Percentiles rank a stretch among this genome's conserved stretches.
Evolutionary conservation across 441 rosid genomes (phyloP).

Genomic region (Euphorbia schlechtendalii): DNA sequence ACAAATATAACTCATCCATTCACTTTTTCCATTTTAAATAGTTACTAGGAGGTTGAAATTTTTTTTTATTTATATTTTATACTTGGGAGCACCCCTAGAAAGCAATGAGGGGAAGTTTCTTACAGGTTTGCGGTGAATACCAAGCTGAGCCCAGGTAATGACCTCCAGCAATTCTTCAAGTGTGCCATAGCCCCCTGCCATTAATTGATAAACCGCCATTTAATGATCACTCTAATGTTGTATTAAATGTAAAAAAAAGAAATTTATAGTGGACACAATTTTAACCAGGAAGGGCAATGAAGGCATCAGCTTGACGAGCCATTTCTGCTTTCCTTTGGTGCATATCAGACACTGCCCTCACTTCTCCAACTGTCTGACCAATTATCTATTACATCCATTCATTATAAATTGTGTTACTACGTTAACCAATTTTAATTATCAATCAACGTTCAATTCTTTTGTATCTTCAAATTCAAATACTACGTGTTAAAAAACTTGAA

Average conservation of each 20-base stretch:
- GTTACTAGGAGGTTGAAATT: neutral
- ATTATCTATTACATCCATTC: constrained; percentile 46
- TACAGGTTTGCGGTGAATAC: constrained; percentile 28
- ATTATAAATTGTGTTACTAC: neutral
- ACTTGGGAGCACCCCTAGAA: neutral
- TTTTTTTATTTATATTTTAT: neutral
- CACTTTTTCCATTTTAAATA: neutral
- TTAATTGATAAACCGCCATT: neutral
- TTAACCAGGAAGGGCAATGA: constrained; percentile 90
- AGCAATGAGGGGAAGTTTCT: neutral
- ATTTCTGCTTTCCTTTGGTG: constrained; percentile 97
- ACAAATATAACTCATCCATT: neutral
- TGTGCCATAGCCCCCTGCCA: constrained; percentile 93
- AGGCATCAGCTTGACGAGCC: constrained; percentile 94
- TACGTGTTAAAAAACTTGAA: neutral
- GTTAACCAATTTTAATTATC: no score
- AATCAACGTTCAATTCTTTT: neutral
- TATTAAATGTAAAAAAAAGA: neutral
- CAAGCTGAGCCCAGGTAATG: constrained; percentile 94
- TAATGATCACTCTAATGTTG: neutral
- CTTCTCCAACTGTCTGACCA: constrained; percentile 93
- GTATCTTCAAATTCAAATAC: neutral
- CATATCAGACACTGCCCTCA: constrained; percentile 87
- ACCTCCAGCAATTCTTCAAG: no score
- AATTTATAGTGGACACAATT: neutral